Conservation (phyloP, 768 basidiomycete genomes). For the Lactifluus subvellereus region DNA sequence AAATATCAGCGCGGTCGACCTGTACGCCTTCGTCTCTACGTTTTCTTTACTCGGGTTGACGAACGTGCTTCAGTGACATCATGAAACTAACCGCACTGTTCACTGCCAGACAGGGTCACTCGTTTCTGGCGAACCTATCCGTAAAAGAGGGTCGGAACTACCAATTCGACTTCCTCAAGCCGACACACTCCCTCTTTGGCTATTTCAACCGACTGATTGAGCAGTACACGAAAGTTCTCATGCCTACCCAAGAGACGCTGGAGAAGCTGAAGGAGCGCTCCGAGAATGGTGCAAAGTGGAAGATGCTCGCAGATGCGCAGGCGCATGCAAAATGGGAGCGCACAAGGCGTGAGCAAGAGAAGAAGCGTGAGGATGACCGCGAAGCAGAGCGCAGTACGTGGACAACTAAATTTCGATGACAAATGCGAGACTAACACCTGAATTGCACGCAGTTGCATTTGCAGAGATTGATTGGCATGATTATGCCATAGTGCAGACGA, state of each 20-base stretch:
- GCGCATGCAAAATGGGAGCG: constrained; percentile 88
- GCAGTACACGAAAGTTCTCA: constrained; percentile 87
- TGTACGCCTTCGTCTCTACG: constrained; percentile 52
- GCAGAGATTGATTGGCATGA: constrained; percentile 99
- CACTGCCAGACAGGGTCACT: constrained; percentile 84
- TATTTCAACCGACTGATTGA: constrained; percentile 98
- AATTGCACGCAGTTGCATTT: constrained; percentile 60
- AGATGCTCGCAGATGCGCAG: constrained; percentile 65
- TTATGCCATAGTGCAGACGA: constrained; percentile 95
- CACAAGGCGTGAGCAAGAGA: constrained; percentile 75
- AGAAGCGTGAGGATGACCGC: constrained; percentile 82
- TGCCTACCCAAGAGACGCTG: constrained; percentile 72
- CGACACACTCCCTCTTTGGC: constrained; percentile 91
- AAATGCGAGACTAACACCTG: constrained; percentile 14
- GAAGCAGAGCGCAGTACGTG: constrained; percentile 82
- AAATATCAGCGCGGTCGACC: constrained; percentile 79
- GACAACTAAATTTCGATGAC: background rate
- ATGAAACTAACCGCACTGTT: constrained; percentile 96
- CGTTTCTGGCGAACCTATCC: constrained; percentile 81
- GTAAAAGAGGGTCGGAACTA: constrained; percentile 89
- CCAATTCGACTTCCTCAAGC: constrained; percentile 96
- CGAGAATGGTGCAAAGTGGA: constrained; percentile 65
- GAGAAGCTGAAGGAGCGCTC: constrained; percentile 62
- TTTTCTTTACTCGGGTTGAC: background rate
- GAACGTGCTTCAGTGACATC: constrained; percentile 57